Evolutionary conservation across 1,139 yeast species (phyloP).

Genomic region (Scheffersomyces lignicola): DNA sequence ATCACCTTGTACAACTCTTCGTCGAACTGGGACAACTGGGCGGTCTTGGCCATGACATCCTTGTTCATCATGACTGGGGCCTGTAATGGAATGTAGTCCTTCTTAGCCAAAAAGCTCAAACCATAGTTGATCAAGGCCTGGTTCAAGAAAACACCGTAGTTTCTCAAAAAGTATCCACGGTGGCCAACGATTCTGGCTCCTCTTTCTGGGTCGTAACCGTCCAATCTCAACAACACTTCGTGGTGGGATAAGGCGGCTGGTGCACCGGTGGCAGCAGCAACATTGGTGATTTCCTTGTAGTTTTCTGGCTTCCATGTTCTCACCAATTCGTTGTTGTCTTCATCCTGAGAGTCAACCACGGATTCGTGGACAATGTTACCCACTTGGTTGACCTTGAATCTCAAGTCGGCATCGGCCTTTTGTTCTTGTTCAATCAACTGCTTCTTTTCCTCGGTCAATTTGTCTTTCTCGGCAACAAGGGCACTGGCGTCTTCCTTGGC

Average conservation of each 20-base stretch:
- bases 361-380: conserved; percentile 94
- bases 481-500: conserved; percentile 93
- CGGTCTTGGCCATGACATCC: conserved; percentile 99
- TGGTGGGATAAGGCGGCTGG: conserved; percentile 90
- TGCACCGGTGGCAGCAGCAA: conserved; percentile 72
- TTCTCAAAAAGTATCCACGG: conserved; percentile 95
- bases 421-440: conserved; percentile 66
- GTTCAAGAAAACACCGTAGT: conserved; percentile 93
- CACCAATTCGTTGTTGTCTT: conserved; percentile 85
- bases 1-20: conserved; percentile 96
- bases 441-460: conserved; percentile 68
- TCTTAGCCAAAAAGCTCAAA: conserved; percentile 73
- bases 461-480: conserved; percentile 77
- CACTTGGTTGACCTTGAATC: conserved; percentile 78
- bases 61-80: conserved; percentile 99
- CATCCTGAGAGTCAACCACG: conserved; percentile 85
- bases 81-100: conserved; percentile 87
- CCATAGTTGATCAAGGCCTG: conserved; percentile 98
- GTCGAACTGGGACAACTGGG: conserved; percentile 95
- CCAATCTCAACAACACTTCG: conserved; percentile 88
- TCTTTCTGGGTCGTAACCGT: conserved; percentile 98
- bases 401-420: conserved; percentile 73
- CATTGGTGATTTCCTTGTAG: conserved; percentile 50
- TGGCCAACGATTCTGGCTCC: conserved; percentile 98
- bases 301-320: conserved; percentile 81